Conservation (phyloP, 2,329 filamentous ascomycete genomes). For the Monosporascus sp. region DNA sequence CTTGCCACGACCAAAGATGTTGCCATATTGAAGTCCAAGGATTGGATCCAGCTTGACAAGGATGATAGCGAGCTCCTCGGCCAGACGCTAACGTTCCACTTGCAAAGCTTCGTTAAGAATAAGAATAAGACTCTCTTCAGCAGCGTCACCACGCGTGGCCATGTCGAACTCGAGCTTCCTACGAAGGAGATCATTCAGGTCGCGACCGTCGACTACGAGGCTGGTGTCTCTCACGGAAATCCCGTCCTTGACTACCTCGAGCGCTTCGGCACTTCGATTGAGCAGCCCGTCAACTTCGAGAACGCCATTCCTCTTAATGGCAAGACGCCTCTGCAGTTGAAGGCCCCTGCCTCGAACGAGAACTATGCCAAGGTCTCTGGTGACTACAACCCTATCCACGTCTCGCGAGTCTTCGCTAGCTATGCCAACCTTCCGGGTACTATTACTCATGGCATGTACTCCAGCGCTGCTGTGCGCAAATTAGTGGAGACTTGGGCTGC, state of each 20-base stretch:
- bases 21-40: slow-evolving; percentile 89
- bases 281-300: slow-evolving; percentile 95
- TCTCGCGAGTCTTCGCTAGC: slow-evolving; percentile 91
- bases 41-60: slow-evolving; percentile 87
- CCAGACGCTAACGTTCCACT: slow-evolving; percentile 92
- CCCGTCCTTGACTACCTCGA: slow-evolving; percentile 94
- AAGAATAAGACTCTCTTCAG: slow-evolving; percentile 93
- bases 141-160: slow-evolving; percentile 84
- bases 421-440: slow-evolving; percentile 95
- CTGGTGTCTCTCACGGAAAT: slow-evolving; percentile 87
- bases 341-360: slow-evolving; percentile 93
- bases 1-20: slow-evolving; percentile 85
- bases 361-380: slow-evolving; percentile 96
- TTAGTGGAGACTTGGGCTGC: slow-evolving; percentile 98
- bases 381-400: slow-evolving; percentile 98
- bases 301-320: slow-evolving; percentile 94
- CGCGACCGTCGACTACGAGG: slow-evolving; percentile 93
- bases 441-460: slow-evolving; percentile 99
- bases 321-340: slow-evolving; percentile 81
- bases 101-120: slow-evolving; percentile 86
- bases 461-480: slow-evolving; percentile 90
- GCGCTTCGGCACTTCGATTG: slow-evolving; percentile 84
- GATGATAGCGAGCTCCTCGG: slow-evolving; percentile 81
- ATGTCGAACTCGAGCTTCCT: slow-evolving; percentile 89
- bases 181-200: slow-evolving; percentile 98